Evolutionary conservation across 345 rosid genomes (phyloP).

Genomic region (Psidium guajava): DNA sequence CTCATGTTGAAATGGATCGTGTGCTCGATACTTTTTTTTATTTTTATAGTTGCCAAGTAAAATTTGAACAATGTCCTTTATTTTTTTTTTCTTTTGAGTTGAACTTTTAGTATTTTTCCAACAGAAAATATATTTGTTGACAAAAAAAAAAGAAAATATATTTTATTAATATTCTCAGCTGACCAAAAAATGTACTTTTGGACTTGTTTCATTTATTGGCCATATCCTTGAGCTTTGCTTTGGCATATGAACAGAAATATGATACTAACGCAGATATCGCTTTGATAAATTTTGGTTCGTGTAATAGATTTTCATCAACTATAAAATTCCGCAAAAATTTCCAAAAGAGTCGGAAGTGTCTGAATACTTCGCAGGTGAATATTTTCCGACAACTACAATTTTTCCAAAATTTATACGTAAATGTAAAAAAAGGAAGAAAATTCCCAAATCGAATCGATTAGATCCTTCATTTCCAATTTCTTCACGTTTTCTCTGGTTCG

Average conservation of each 20-base stretch:
- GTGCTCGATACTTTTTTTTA: neutral
- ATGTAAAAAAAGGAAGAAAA: neutral
- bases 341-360: no score
- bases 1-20: neutral
- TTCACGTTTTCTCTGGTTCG: neutral
- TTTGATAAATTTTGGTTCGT: neutral
- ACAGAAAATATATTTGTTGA: neutral
- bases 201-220: neutral
- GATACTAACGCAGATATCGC: neutral
- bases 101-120: neutral
- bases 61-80: neutral
- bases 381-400: neutral
- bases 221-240: neutral
- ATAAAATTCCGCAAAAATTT: neutral
- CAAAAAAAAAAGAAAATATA: neutral
- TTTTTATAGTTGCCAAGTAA: no score
- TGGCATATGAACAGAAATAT: neutral
- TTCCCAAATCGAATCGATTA: neutral
- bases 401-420: neutral
- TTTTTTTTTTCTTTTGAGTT: neutral
- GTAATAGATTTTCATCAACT: neutral
- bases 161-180: neutral
- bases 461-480: neutral
- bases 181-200: neutral
- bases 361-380: neutral